phyloP scores from a whole-genome alignment of 495 filamentous ascomycete genomes.

The Penicillium angulare region DNA sequence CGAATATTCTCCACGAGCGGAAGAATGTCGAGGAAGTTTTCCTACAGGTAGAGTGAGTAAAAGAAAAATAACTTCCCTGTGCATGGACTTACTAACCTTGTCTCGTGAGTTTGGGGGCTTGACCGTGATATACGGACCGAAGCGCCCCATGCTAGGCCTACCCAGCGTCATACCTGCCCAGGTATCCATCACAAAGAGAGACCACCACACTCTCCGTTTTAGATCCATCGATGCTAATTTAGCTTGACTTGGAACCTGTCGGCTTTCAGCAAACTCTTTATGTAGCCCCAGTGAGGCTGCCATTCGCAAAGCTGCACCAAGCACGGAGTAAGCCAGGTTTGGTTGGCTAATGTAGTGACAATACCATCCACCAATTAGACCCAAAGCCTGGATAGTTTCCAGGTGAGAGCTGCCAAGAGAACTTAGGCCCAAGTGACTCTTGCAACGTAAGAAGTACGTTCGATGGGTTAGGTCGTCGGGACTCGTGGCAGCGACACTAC shows the following conservation, averaged over 20 bases:
- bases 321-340: constrained; percentile 56
- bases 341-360: constrained; percentile 74
- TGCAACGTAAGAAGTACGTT: constrained; percentile 69
- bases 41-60: constrained; percentile 44
- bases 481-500: constrained; percentile 67
- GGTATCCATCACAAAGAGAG: constrained; percentile 74
- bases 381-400: constrained; percentile 66
- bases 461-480: constrained; percentile 70
- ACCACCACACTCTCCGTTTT: constrained; percentile 76
- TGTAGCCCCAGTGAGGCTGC: constrained; percentile 70
- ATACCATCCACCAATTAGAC: constrained; percentile 69
- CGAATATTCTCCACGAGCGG: constrained; percentile 75
- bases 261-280: constrained; percentile 56
- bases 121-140: constrained; percentile 71
- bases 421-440: constrained; percentile 55
- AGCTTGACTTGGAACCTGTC: constrained; percentile 37
- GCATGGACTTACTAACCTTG: constrained; percentile 29
- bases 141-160: constrained; percentile 73
- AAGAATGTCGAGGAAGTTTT: constrained; percentile 57
- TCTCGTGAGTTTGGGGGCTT: constrained; percentile 60
- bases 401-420: constrained; percentile 60
- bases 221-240: constrained; percentile 49
- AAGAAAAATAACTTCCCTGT: not conserved
- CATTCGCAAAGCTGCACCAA: constrained; percentile 67
- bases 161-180: constrained; percentile 76